A percentile compares a stretch with the other conserved stretches of the same genome.
These are phyloP conservation scores for Amylocarpus encephaloides DNA, from an alignment of 2,329 filamentous ascomycete genomes.

Conservation along the genomic window DNA sequence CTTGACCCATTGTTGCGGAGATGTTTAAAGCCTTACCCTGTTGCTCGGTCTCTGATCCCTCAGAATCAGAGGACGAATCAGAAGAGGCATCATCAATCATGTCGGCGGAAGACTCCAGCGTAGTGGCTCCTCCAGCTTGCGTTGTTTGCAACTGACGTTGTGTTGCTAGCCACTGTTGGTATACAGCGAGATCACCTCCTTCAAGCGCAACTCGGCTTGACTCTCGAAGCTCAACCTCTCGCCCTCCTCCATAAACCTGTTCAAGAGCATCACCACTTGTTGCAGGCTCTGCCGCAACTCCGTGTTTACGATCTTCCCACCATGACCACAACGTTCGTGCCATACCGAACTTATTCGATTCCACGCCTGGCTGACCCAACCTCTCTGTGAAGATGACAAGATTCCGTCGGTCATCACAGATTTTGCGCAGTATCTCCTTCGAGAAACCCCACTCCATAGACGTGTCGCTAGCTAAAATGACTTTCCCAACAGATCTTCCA, in stretches of 20 bases:
- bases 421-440: slow-evolving; percentile 64
- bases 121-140: slow-evolving; percentile 61
- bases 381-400: slow-evolving; percentile 82
- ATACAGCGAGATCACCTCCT: slow-evolving; percentile 69
- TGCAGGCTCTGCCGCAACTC: slow-evolving; percentile 50
- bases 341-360: slow-evolving; percentile 35
- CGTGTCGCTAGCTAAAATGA: slow-evolving; percentile 86
- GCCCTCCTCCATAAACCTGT: slow-evolving; percentile 59
- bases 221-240: slow-evolving; percentile 54
- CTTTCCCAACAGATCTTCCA: slow-evolving; percentile 47
- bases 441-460: slow-evolving; percentile 95
- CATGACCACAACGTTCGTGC: slow-evolving; percentile 73
- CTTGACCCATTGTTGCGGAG: slow-evolving; percentile 76
- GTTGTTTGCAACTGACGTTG: slow-evolving; percentile 83
- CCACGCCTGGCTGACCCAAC: slow-evolving; percentile 37
- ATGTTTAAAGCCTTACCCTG: slow-evolving; percentile 90
- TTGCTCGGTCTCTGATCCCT: slow-evolving; percentile 83
- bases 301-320: slow-evolving; percentile 65
- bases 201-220: slow-evolving; percentile 60
- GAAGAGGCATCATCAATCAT: slow-evolving; percentile 78
- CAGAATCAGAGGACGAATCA: slow-evolving; percentile 77
- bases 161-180: slow-evolving; percentile 88
- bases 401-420: slow-evolving; percentile 74
- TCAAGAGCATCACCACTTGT: slow-evolving; percentile 54
- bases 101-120: slow-evolving; percentile 60